Base-by-base conservation (phyloP, 768 basidiomycete genomes). In the Leccinum ochraceum region DNA sequence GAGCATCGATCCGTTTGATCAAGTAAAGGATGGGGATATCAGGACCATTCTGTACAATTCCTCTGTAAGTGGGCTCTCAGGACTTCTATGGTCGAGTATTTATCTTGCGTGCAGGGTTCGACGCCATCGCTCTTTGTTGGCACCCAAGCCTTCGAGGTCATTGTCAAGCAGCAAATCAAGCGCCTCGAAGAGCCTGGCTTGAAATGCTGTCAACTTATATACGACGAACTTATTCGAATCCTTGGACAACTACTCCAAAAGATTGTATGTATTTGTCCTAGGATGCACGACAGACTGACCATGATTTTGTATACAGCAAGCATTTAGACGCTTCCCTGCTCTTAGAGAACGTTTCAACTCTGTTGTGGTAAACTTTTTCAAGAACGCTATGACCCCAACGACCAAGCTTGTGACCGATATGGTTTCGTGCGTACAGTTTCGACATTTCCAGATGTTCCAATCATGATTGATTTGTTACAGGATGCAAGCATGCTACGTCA, bases 401-500 rank as follows among this genome's bases (percentile, higher is more conserved):
- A 94, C 88, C 63, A 98, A 98, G 75, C 86, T 99, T 51, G 96
- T 99, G 13, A 73, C 83, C 10, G 96, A 99, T 67, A 85, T 99
- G 80, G 95, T 98, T 55, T 76, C 92, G 90, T 94, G 72, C 73
- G 92, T 85, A 30, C 44, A 58, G 48, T 44, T 55, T 5, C 8
- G 28, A 17, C 53, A 32, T 26, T 49, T 10, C 28, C 8, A 30
- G 55, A 32, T 34, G 36, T 30, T 34, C 17, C 48, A 20, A 11
- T 26, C 26, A 61, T 52, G 66, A 61, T 24, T 54, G 36, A 14
- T 42, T 57, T 53, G 57, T 56, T 22, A 44, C 60, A 94, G 91
- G 37, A 98, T 98, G 95, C 96, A 98, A 79, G 94, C 95, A 39
- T 96, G 94, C 74, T 99, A 98, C 73, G 90, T 99, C 69, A 99